A percentile compares a stretch with the other conserved stretches of the same genome.
phyloP scores from a whole-genome alignment of 768 basidiomycete species.

The Russula foetens region DNA sequence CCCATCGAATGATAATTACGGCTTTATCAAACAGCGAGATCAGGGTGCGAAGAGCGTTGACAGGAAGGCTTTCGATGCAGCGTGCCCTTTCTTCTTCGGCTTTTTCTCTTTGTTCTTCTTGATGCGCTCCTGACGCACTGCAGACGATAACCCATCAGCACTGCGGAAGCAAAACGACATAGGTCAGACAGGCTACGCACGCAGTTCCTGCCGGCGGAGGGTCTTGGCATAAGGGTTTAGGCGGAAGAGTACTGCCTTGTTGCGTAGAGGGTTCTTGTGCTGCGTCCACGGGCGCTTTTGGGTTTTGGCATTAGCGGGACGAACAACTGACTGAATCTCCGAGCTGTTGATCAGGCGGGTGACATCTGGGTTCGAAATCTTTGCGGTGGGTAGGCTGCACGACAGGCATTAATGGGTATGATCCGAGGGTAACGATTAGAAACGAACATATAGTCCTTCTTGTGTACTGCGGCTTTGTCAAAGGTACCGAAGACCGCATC shows the following conservation, averaged over 20 bases:
- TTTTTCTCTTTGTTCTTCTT: conserved; percentile 51
- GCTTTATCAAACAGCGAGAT: conserved; percentile 23
- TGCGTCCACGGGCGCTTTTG: conserved; percentile 97
- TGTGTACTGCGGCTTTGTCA: conserved; percentile 75
- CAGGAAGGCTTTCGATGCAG: conserved; percentile 80
- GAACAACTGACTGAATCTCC: conserved; percentile 95
- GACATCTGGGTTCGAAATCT: conserved; percentile 95
- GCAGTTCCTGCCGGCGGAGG: conserved; percentile 78
- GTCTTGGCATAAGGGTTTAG: conserved; percentile 99
- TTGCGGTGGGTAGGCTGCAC: conserved; percentile 80
- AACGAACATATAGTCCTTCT: conserved; percentile 82
- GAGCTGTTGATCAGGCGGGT: conserved; percentile 97
- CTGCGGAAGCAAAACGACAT: background rate
- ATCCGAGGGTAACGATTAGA: background rate
- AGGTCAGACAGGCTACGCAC: conserved; percentile 39
- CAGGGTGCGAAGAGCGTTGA: conserved; percentile 79
- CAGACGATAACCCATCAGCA: conserved; percentile 6
- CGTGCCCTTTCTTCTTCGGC: conserved; percentile 53
- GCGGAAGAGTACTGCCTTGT: conserved; percentile 92
- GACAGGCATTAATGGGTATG: background rate
- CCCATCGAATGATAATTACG: conserved; percentile 1
- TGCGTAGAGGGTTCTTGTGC: conserved; percentile 97
- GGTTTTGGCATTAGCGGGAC: conserved; percentile 74
- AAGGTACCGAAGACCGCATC: conserved; percentile 95
- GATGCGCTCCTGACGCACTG: conserved; percentile 75